phyloP scores from a whole-genome alignment of 306 rosid genomes.

The Elaeagnus macrophylla region DNA sequence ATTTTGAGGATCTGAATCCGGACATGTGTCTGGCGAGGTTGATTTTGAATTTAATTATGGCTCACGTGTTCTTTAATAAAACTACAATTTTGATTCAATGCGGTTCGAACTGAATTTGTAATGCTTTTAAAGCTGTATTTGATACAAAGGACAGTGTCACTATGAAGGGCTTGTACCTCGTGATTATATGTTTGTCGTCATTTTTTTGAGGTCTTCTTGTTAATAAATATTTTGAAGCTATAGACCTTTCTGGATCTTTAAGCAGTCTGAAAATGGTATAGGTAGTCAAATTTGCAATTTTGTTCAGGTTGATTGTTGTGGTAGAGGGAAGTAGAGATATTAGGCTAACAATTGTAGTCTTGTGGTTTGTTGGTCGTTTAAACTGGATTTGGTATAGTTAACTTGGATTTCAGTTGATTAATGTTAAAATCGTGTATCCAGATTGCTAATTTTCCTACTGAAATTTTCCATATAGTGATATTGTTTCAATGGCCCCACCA shows the following conservation, averaged over 20 bases:
- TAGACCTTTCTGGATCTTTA: neutral
- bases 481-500: constrained; percentile 52
- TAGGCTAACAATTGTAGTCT: constrained; percentile 3
- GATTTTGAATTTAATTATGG: constrained; percentile 5
- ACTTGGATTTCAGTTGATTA: constrained; percentile 3
- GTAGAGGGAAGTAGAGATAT: neutral
- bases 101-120: too few species aligned
- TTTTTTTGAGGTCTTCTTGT: too few species aligned
- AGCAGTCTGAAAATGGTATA: neutral
- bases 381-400: constrained; percentile 1
- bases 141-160: too few species aligned
- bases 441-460: constrained; percentile 4
- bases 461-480: constrained; percentile 25
- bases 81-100: neutral
- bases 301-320: neutral
- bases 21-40: neutral
- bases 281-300: neutral
- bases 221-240: too few species aligned
- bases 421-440: neutral
- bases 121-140: too few species aligned
- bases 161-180: too few species aligned
- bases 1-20: neutral
- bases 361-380: neutral
- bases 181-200: too few species aligned
- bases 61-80: neutral